phyloP scores from a whole-genome alignment of 805 yeast genomes.

The Yarrowia deformans region DNA sequence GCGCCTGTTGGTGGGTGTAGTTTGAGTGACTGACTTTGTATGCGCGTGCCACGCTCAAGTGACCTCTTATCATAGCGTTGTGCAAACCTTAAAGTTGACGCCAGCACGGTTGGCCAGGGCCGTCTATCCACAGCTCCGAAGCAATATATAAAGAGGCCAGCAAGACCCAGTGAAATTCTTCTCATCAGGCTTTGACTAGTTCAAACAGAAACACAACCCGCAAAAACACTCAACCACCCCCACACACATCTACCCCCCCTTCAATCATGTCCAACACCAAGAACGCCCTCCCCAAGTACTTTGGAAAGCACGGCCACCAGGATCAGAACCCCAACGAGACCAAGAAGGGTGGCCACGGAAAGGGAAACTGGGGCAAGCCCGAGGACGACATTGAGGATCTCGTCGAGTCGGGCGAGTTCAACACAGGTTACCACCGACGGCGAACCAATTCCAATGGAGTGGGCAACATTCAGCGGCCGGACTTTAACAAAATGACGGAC shows the following conservation, averaged over 20 bases:
- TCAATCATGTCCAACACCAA: constrained; percentile 34
- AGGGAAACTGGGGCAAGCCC: constrained; percentile 81
- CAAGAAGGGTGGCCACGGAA: constrained; percentile 86
- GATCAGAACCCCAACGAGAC: constrained; percentile 76
- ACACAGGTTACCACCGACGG: constrained; percentile 50
- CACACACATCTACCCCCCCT: not conserved
- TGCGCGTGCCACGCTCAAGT: constrained; percentile 40
- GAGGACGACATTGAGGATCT: constrained; percentile 75
- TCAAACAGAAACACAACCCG: constrained; percentile 11
- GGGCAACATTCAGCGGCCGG: constrained; percentile 31
- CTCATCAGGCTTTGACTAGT: constrained; percentile 25
- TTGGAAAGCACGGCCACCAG: constrained; percentile 75
- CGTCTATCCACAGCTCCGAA: not conserved
- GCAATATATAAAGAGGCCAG: constrained; percentile 7
- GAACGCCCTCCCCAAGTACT: constrained; percentile 62
- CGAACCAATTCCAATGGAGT: constrained; percentile 49
- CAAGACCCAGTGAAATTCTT: not conserved
- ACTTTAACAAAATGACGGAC: constrained; percentile 32
- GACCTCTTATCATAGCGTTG: constrained; percentile 38
- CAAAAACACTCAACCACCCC: not conserved
- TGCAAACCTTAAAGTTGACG: constrained; percentile 9
- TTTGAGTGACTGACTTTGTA: constrained; percentile 2
- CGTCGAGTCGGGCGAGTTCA: constrained; percentile 63
- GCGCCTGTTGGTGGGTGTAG: not conserved
- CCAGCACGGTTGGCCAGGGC: not conserved